phyloP scores from a whole-genome alignment of 768 basidiomycete species.

The Kwoniella mangroviensis region DNA sequence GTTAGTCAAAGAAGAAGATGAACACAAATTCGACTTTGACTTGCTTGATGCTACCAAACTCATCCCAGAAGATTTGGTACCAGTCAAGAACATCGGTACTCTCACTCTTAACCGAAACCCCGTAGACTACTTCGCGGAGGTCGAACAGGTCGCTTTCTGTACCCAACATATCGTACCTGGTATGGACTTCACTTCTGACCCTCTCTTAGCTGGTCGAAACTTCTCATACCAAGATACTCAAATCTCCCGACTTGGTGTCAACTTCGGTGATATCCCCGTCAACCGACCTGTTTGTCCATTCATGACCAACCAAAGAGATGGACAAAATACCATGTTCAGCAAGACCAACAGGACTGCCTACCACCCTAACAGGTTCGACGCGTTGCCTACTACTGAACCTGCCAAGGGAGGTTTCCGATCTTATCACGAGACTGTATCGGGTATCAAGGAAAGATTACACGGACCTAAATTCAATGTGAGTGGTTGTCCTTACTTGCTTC shows the following conservation, averaged over 20 bases:
- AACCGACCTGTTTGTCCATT: conserved; percentile 63
- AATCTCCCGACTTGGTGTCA: conserved; percentile 78
- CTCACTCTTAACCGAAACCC: conserved; percentile 62
- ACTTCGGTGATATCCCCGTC: conserved; percentile 73
- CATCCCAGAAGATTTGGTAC: conserved; percentile 80
- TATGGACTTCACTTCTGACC: conserved; percentile 60
- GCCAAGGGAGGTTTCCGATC: conserved; percentile 62
- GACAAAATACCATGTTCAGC: conserved; percentile 58
- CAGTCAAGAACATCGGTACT: conserved; percentile 76
- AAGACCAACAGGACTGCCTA: conserved; percentile 65
- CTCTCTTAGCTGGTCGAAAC: conserved; percentile 66
- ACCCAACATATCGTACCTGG: conserved; percentile 65
- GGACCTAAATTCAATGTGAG: conserved; percentile 64
- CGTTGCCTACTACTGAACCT: conserved; percentile 52
- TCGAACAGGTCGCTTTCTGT: conserved; percentile 88
- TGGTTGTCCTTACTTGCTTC: no score
- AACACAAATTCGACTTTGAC: conserved; percentile 78
- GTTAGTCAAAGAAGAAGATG: conserved; percentile 69
- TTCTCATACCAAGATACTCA: conserved; percentile 74
- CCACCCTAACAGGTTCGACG: conserved; percentile 74
- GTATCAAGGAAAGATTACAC: conserved; percentile 63
- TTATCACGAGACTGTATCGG: conserved; percentile 58
- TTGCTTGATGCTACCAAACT: conserved; percentile 54
- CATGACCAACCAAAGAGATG: conserved; percentile 56
- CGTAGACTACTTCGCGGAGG: conserved; percentile 74